These are phyloP conservation scores for Phytophthora citrophthora DNA, from an alignment of 352 stramenopile genomes.

Conservation along the genomic window DNA sequence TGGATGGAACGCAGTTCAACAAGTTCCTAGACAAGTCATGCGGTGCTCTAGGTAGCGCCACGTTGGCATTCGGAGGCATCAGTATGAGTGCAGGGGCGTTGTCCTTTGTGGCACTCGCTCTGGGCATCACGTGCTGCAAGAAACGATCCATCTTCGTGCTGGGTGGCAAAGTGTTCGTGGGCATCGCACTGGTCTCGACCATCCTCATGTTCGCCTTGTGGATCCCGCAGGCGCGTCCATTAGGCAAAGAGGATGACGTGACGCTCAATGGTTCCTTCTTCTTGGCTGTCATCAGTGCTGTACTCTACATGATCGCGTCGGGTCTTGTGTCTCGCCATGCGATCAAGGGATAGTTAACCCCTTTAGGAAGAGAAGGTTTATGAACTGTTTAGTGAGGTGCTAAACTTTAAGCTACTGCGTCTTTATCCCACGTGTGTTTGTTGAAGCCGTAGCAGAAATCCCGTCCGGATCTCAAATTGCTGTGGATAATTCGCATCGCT, in stretches of 20 bases:
- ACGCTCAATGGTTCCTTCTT: constrained; percentile 65
- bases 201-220: constrained; percentile 69
- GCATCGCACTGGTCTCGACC: constrained; percentile 46
- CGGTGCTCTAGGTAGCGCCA: constrained; percentile 46
- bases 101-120: constrained; percentile 55
- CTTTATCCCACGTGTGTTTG: constrained; percentile 41
- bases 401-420: not conserved
- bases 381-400: not conserved
- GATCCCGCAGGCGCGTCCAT: constrained; percentile 57
- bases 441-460: constrained; percentile 55
- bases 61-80: constrained; percentile 53
- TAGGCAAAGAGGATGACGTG: constrained; percentile 66
- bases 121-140: constrained; percentile 79
- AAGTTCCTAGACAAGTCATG: constrained; percentile 72
- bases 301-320: constrained; percentile 54
- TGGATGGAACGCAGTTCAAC: constrained; percentile 59
- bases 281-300: constrained; percentile 48
- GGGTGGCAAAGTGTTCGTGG: constrained; percentile 49
- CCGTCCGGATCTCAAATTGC: constrained; percentile 34
- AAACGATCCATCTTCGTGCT: constrained; percentile 67
- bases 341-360: constrained; percentile 12
- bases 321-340: constrained; percentile 40
- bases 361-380: not conserved
- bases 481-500: constrained; percentile 57
- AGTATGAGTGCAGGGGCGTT: constrained; percentile 48